Evolutionary conservation across 1,284 basidiomycete species (phyloP).

Genomic region (Boletus sp.): DNA sequence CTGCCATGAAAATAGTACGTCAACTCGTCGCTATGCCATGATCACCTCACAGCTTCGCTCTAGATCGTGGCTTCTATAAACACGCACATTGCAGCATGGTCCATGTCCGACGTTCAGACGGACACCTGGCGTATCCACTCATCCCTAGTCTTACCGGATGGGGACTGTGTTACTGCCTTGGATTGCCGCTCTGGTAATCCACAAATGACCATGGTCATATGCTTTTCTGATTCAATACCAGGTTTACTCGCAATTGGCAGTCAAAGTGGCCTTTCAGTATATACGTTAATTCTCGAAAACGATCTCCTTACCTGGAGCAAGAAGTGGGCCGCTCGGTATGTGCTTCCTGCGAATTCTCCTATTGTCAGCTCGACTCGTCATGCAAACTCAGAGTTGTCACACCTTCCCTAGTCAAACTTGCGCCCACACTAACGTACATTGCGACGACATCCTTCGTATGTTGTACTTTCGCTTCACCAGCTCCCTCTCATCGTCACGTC

Average conservation of each 20-base stretch:
- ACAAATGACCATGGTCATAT: background rate
- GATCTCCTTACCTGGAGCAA: constrained; percentile 75
- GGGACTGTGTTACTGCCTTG: constrained; percentile 53
- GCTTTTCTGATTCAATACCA: constrained; percentile 32
- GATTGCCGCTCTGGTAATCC: constrained; percentile 65
- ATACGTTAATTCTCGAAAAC: constrained; percentile 71
- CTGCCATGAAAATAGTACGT: constrained; percentile 73
- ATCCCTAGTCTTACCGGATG: constrained; percentile 57
- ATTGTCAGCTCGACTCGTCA: constrained; percentile 12
- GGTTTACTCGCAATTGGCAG: constrained; percentile 70
- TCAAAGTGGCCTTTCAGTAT: constrained; percentile 55
- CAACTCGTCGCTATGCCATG: constrained; percentile 5
- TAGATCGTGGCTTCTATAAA: constrained; percentile 71
- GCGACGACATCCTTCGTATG: constrained; percentile 58
- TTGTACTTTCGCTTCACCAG: constrained; percentile 8
- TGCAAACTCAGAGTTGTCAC: constrained; percentile 39
- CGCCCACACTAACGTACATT: constrained; percentile 73
- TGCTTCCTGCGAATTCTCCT: constrained; percentile 7
- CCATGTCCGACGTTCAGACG: constrained; percentile 56
- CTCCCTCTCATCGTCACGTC: constrained; percentile 12
- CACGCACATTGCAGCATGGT: constrained; percentile 68
- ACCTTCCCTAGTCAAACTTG: constrained; percentile 55
- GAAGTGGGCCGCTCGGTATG: constrained; percentile 67
- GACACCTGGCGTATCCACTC: constrained; percentile 77
- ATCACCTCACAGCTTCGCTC: constrained; percentile 12